Percentiles rank a stretch among this genome's conserved stretches.
Evolutionary conservation across 106 monocot species (phyloP).

Genomic region (Dioscorea zingiberensis): DNA sequence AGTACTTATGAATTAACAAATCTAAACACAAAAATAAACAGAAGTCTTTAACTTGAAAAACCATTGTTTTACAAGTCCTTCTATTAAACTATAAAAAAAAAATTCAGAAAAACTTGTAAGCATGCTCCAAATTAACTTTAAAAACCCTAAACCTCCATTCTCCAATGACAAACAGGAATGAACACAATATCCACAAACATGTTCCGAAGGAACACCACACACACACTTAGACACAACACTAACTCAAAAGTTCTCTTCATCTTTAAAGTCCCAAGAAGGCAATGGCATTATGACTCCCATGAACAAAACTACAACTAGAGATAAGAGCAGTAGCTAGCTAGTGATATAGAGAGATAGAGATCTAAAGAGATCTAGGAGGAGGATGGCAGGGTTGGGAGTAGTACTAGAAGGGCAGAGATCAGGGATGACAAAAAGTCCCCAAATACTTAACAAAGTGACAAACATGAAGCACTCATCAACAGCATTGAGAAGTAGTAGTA

Average conservation of each 20-base stretch:
- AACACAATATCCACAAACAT: neutral
- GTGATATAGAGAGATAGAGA: too few relatives aligned
- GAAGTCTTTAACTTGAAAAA: too few relatives aligned
- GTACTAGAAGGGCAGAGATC: constrained; percentile 27
- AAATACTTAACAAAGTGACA: constrained; percentile 35
- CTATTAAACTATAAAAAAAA: too few relatives aligned
- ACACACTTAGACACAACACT: neutral
- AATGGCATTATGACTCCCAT: too few relatives aligned
- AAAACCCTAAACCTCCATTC: neutral
- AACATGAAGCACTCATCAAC: neutral
- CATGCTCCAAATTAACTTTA: neutral
- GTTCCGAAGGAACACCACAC: neutral
- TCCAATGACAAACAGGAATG: neutral
- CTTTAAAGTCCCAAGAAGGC: neutral
- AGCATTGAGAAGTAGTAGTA: too few relatives aligned
- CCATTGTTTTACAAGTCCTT: too few relatives aligned
- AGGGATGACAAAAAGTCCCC: constrained; percentile 9
- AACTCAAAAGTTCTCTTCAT: neutral
- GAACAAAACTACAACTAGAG: too few relatives aligned
- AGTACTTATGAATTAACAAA: too few relatives aligned
- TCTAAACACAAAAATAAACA: too few relatives aligned
- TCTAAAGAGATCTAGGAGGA: too few relatives aligned
- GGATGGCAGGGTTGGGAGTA: constrained; percentile 35
- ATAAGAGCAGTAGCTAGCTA: too few relatives aligned
- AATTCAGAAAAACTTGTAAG: too few relatives aligned